phyloP scores from a whole-genome alignment of 2,329 filamentous ascomycete genomes.

The Calonectria montana region DNA sequence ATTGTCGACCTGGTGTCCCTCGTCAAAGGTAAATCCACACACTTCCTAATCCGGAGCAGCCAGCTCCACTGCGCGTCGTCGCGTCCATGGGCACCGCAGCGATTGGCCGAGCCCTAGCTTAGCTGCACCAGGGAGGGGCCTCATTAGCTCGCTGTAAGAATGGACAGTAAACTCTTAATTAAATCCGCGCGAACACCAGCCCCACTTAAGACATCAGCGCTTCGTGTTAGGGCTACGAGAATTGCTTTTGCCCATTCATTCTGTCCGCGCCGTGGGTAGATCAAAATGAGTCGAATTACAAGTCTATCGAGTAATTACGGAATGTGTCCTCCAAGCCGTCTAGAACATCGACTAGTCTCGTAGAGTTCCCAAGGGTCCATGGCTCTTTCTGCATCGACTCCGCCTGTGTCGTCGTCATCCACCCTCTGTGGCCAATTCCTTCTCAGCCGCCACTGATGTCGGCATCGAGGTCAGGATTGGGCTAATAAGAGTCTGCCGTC shows the following conservation, averaged over 20 bases:
- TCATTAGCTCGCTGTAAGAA: conserved; percentile 1
- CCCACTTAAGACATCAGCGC: neutral
- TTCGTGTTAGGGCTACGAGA: neutral
- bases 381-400: neutral
- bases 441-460: neutral
- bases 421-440: neutral
- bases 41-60: conserved; percentile 10
- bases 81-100: neutral
- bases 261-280: neutral
- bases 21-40: conserved; percentile 4
- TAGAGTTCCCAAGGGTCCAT: neutral
- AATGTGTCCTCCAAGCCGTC: neutral
- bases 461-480: neutral
- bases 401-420: neutral
- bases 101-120: conserved; percentile 3
- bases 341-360: neutral
- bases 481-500: neutral
- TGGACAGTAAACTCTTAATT: conserved; percentile 6
- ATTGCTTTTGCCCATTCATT: neutral
- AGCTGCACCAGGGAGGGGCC: conserved; percentile 1
- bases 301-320: neutral
- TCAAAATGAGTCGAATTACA: conserved; percentile 12
- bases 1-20: conserved; percentile 1
- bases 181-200: conserved; percentile 12
- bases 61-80: conserved; percentile 12